Conservation (phyloP, 1,139 yeast species). For the Candida anutae region DNA sequence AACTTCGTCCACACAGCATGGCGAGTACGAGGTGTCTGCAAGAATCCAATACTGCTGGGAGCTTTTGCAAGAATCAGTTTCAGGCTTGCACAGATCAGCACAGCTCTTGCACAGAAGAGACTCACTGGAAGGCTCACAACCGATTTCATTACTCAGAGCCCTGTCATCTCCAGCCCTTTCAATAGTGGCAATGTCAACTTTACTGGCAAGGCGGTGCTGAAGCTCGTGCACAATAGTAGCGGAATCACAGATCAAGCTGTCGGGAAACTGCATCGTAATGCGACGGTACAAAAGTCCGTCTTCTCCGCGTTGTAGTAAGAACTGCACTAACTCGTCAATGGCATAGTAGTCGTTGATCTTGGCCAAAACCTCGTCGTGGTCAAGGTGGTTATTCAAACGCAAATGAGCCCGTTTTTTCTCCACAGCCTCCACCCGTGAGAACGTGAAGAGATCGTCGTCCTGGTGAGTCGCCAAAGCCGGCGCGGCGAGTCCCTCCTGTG, state of each 20-base stretch:
- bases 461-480: conserved; percentile 58
- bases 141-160: neutral
- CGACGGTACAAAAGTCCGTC: conserved; percentile 24
- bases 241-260: conserved; percentile 67
- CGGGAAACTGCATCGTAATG: conserved; percentile 89
- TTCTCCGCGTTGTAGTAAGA: conserved; percentile 20
- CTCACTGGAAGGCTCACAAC: neutral
- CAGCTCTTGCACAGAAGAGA: conserved; percentile 1
- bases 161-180: conserved; percentile 1
- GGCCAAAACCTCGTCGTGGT: conserved; percentile 18
- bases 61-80: neutral
- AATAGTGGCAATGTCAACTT: neutral
- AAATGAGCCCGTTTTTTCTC: conserved; percentile 19
- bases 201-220: conserved; percentile 20
- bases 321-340: conserved; percentile 35
- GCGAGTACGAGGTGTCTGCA: conserved; percentile 92
- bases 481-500: conserved; percentile 20
- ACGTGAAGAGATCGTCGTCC: conserved; percentile 43
- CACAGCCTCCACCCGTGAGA: conserved; percentile 22
- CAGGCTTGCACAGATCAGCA: conserved; percentile 1
- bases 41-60: conserved; percentile 53
- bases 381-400: conserved; percentile 16
- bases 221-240: conserved; percentile 53
- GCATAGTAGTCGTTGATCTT: conserved; percentile 44
- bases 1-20: conserved; percentile 95